These are phyloP conservation scores for Grosmannia huntii DNA, from an alignment of 2,329 filamentous ascomycete species.

Conservation along the genomic window DNA sequence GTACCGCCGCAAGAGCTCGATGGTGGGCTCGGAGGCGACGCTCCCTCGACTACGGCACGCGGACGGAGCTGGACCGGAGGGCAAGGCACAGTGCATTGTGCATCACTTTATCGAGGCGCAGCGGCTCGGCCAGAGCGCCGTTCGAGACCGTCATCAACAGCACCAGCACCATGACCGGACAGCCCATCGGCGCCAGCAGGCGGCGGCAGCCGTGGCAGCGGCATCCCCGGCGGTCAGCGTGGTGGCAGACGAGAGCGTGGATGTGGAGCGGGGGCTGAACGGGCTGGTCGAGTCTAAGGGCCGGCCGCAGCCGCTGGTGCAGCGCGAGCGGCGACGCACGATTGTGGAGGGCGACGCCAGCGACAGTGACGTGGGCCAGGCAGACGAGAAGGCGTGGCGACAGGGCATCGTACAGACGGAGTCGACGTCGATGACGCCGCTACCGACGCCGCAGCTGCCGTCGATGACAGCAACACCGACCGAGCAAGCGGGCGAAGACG, in stretches of 20 bases:
- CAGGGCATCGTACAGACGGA: slow-evolving; percentile 28
- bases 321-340: slow-evolving; percentile 6
- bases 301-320: slow-evolving; percentile 22
- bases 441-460: slow-evolving; percentile 20
- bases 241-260: neutral
- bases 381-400: slow-evolving; percentile 44
- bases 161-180: neutral
- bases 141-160: slow-evolving; percentile 6
- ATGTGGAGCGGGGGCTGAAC: neutral
- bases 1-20: slow-evolving; percentile 53
- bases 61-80: slow-evolving; percentile 5
- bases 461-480: slow-evolving; percentile 31
- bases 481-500: slow-evolving; percentile 15
- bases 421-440: slow-evolving; percentile 19
- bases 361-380: slow-evolving; percentile 34
- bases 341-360: slow-evolving; percentile 29
- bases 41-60: slow-evolving; percentile 22
- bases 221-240: neutral
- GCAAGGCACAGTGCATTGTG: slow-evolving; percentile 48
- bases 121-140: slow-evolving; percentile 20
- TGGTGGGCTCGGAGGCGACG: slow-evolving; percentile 38
- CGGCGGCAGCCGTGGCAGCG: neutral
- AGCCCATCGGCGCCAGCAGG: neutral
- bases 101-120: slow-evolving; percentile 52
- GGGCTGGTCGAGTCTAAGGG: slow-evolving; percentile 15